These are phyloP conservation scores for Przewalskia tangutica DNA, from an alignment of 257 asterid genomes.

Conservation along the genomic window DNA sequence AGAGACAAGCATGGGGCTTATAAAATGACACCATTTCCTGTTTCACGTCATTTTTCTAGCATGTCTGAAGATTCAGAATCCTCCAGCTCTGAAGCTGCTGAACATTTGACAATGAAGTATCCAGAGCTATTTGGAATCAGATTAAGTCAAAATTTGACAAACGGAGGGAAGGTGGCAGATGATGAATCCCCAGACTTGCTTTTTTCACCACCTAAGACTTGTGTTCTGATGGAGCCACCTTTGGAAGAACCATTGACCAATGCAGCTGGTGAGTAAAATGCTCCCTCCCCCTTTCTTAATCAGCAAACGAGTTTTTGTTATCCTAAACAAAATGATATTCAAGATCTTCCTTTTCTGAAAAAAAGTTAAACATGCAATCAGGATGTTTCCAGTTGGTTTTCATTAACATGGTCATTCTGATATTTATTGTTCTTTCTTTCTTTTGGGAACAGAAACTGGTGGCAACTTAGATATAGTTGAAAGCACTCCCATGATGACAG, in stretches of 20 bases:
- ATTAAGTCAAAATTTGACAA: conserved; percentile 20
- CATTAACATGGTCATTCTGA: background rate
- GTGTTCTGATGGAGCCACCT: conserved; percentile 65
- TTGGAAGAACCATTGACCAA: conserved; percentile 25
- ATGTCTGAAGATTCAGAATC: conserved; percentile 54
- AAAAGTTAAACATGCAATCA: conserved; percentile 13
- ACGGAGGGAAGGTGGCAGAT: conserved; percentile 29
- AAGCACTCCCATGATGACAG: conserved; percentile 59
- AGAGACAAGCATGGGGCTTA: conserved; percentile 30
- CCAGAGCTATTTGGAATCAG: conserved; percentile 62
- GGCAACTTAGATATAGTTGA: conserved; percentile 27
- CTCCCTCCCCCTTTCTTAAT: background rate
- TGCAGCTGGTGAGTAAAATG: conserved; percentile 10
- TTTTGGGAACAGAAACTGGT: conserved; percentile 22
- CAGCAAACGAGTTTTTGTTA: conserved; percentile 4
- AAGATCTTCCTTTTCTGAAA: conserved; percentile 9
- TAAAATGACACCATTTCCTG: conserved; percentile 54
- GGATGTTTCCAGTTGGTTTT: conserved; percentile 10
- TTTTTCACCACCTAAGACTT: conserved; percentile 87
- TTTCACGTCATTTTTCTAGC: conserved; percentile 16
- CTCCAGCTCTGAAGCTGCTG: conserved; percentile 32
- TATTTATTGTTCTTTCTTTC: background rate
- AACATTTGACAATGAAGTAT: conserved; percentile 35
- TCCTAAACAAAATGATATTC: conserved; percentile 8
- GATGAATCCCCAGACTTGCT: conserved; percentile 69